Evolutionary conservation across 2,329 filamentous ascomycete species (phyloP), one percentile per base, ranked within the genome.

Genomic region (Talaromyces sp.): DNA sequence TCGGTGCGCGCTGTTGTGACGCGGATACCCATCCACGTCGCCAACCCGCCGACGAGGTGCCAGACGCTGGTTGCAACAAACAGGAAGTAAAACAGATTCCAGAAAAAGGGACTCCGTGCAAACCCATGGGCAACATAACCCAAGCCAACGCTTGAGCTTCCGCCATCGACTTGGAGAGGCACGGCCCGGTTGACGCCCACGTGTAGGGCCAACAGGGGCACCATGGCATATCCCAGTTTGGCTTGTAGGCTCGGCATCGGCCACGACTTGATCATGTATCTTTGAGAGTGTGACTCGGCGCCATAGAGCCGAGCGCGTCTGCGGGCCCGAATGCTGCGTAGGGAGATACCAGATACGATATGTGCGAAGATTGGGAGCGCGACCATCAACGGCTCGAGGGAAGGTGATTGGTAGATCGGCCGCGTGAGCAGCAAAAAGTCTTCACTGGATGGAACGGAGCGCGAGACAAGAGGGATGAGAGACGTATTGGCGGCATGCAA

Each of bases 381-480:
- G 63, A 98, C 85, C 64, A 98, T 82, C 23, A 96, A 78, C 3
- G 92, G 91, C 72, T 97, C 93, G 57, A 89, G 83, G 16, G 91
- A 79, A 1, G 89, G 83, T 1, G 91, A 93, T 76, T 97, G 94
- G 80, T 98, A 98, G 75, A 95, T 87, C 56, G 96, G 93, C 64
- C 94, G 87, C 31, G 92, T 93, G 75, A 96, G 90, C 66, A 98
- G 88, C 56, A 98, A 87, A 76, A 92, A 96, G 56, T 87, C 87
- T 73, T 97, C 93, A 63, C 90, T 90, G 58, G 87, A 84, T 8
- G 88, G 79, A 6, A 95, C 85, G 53, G 89, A 91, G 61, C 83
- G 85, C 47, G 90, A 91, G 56, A 88, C 68, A 42, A 95, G 85
- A 0, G 92, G 92, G 66, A 96, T 88, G 51, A 96, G 74, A 7